Evolutionary conservation across 2,329 filamentous ascomycete species (phyloP).

Genomic region (Trichoderma atrobrunneum): DNA sequence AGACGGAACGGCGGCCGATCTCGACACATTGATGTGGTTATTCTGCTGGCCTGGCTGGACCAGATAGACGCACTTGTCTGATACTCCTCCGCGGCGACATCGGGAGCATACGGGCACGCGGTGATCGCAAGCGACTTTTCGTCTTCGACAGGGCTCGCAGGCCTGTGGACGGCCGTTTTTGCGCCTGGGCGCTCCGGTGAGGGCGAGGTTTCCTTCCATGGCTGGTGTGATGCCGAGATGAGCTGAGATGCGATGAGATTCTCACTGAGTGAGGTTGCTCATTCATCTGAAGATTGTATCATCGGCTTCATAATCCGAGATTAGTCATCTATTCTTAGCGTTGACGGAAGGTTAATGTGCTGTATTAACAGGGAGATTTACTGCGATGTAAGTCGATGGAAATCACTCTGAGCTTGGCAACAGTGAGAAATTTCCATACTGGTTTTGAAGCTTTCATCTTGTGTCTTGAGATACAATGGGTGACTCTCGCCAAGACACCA

Average conservation of each 20-base stretch:
- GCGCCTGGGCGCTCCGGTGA: conserved; percentile 1
- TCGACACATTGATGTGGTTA: not conserved
- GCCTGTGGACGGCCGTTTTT: conserved; percentile 11
- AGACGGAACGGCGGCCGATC: not conserved
- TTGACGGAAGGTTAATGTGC: not conserved
- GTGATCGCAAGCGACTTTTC: conserved; percentile 18
- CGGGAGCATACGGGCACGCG: conserved; percentile 14
- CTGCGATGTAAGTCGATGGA: not conserved
- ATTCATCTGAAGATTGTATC: not conserved
- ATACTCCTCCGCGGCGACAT: conserved; percentile 12
- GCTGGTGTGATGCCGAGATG: not conserved
- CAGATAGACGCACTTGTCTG: conserved; percentile 16
- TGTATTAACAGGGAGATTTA: not conserved
- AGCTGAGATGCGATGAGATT: not conserved
- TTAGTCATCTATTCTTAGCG: not conserved
- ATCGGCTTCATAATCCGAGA: not conserved
- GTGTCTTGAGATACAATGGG: not conserved
- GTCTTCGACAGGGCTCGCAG: conserved; percentile 15
- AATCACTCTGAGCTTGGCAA: not conserved
- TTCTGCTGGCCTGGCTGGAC: not conserved
- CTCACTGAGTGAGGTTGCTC: not conserved
- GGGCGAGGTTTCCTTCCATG: not conserved
- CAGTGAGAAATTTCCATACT: not conserved
- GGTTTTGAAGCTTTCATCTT: not conserved
- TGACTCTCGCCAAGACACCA: not conserved